Conservation (phyloP, 2,329 filamentous ascomycete species). For the Tolypocladium ophioglossoides region DNA sequence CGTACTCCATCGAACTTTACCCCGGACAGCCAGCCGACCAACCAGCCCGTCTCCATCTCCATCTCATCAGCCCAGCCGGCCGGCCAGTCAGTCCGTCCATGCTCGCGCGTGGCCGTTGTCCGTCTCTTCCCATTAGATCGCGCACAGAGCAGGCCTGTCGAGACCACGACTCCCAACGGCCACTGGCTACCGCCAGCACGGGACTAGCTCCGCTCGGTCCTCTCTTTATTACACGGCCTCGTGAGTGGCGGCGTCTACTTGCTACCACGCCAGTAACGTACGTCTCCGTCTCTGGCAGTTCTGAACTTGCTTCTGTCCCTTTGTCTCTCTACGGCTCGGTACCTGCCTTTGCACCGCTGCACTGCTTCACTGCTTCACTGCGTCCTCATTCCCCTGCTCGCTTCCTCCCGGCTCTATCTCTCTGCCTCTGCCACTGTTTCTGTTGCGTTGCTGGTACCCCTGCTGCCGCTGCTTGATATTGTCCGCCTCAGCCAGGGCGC, state of each 20-base stretch:
- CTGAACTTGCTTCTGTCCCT: background rate
- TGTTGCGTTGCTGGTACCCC: background rate
- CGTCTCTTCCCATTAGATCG: background rate
- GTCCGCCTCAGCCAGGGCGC: conserved; percentile 4
- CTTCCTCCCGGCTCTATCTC: background rate
- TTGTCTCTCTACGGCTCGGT: background rate
- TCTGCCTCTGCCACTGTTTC: background rate
- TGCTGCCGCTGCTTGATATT: conserved; percentile 1
- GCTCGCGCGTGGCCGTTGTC: background rate
- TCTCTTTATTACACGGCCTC: background rate
- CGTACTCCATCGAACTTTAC: too few species aligned
- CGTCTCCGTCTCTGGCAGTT: background rate
- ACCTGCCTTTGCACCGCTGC: background rate
- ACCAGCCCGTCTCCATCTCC: background rate
- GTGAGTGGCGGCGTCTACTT: background rate
- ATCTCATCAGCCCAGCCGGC: background rate
- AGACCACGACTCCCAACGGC: background rate
- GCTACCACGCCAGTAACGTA: background rate
- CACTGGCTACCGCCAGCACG: background rate
- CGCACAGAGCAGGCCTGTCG: background rate
- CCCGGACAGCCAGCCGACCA: too few species aligned
- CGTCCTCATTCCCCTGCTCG: background rate
- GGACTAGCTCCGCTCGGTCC: background rate
- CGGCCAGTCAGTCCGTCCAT: background rate
- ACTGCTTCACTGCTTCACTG: background rate